phyloP scores from a whole-genome alignment of 768 basidiomycete genomes.

The Boletus rufocinnamomeus region DNA sequence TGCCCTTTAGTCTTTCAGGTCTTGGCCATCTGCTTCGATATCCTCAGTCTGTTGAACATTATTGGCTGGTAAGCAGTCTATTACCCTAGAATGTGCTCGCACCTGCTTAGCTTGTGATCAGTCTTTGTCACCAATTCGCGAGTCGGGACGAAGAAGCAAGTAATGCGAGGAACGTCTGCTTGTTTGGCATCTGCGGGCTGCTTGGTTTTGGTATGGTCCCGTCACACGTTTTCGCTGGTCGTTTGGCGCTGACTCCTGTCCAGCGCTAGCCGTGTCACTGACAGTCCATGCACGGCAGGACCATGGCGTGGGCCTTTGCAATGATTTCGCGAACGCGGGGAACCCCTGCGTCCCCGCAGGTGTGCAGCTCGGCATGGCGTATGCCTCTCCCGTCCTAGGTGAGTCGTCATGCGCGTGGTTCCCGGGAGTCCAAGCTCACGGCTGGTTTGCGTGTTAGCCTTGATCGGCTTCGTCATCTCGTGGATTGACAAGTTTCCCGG shows the following conservation, averaged over 20 bases:
- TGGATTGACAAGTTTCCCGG: slow-evolving; percentile 34
- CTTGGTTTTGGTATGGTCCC: slow-evolving; percentile 19
- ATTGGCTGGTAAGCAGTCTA: slow-evolving; percentile 22
- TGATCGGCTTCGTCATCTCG: slow-evolving; percentile 24
- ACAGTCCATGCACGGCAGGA: slow-evolving; percentile 32
- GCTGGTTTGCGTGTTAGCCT: slow-evolving; percentile 13
- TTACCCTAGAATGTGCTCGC: background rate
- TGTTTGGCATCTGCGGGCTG: slow-evolving; percentile 26
- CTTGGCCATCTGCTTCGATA: slow-evolving; percentile 14
- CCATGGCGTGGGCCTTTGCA: slow-evolving; percentile 24
- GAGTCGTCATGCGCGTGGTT: slow-evolving; percentile 2
- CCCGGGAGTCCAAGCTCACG: background rate
- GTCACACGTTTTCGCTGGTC: background rate
- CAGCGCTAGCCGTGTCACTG: slow-evolving; percentile 26
- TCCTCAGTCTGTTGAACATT: slow-evolving; percentile 16
- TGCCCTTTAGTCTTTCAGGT: slow-evolving; percentile 24
- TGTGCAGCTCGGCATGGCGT: slow-evolving; percentile 33
- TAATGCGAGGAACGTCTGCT: slow-evolving; percentile 25
- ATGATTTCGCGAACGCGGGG: slow-evolving; percentile 29
- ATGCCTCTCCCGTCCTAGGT: slow-evolving; percentile 32
- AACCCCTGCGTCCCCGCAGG: slow-evolving; percentile 26
- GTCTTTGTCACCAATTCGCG: slow-evolving; percentile 18
- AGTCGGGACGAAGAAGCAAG: slow-evolving; percentile 20
- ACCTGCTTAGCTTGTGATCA: background rate
- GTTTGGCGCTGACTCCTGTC: background rate